phyloP scores from a whole-genome alignment of 1,139 yeast species.

The Yamadazyma dushanensis region DNA sequence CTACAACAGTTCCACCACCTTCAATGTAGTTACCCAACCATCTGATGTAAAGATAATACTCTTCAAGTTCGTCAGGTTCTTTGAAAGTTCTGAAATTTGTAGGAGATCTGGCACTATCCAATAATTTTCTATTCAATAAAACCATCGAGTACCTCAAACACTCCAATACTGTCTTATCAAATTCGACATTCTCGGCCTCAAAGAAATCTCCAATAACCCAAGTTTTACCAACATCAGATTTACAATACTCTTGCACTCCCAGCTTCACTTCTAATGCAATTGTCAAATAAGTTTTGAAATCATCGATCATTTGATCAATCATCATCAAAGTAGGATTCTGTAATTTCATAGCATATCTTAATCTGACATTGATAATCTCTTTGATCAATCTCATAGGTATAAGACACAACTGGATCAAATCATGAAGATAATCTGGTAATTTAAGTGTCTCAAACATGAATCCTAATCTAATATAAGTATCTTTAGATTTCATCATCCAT shows the following conservation, averaged over 20 bases:
- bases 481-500: constrained; percentile 77
- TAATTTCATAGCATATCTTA: constrained; percentile 75
- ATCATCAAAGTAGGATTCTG: constrained; percentile 91
- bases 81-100: constrained; percentile 78
- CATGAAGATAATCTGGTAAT: constrained; percentile 72
- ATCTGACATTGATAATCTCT: constrained; percentile 74
- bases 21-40: constrained; percentile 72
- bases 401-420: constrained; percentile 63
- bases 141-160: constrained; percentile 75
- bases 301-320: constrained; percentile 92
- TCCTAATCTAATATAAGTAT: constrained; percentile 64
- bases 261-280: constrained; percentile 77
- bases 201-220: constrained; percentile 75
- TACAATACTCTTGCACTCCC: constrained; percentile 62
- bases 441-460: constrained; percentile 67
- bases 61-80: constrained; percentile 87
- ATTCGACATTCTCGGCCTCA: constrained; percentile 55
- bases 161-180: constrained; percentile 70
- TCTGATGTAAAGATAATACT: constrained; percentile 73
- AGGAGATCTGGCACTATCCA: constrained; percentile 70
- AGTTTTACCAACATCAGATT: constrained; percentile 59
- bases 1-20: constrained; percentile 84
- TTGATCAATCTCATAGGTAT: constrained; percentile 82
- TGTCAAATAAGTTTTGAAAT: constrained; percentile 73
- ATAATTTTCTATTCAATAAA: constrained; percentile 69